Percentiles rank a stretch among this genome's conserved stretches.
Conservation (phyloP, 257 asterid genomes). For the Nicotiana knightiana region DNA sequence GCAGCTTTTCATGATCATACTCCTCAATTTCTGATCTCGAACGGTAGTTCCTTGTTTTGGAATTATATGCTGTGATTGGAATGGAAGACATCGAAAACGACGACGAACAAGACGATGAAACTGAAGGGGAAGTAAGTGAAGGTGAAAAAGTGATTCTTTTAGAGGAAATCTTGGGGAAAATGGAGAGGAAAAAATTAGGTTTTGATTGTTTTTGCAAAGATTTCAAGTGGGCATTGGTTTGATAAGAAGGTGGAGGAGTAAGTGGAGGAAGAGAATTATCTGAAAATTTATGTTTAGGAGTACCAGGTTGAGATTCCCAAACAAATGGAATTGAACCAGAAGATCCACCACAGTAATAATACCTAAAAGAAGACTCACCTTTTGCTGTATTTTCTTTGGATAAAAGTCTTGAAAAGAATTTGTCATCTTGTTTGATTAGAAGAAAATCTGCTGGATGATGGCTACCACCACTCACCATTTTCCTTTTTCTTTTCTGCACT, state of each 20-base stretch:
- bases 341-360: conserved; percentile 58
- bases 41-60: background rate
- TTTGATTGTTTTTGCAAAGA: conserved; percentile 22
- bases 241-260: conserved; percentile 74
- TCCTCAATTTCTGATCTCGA: conserved; percentile 25
- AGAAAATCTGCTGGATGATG: conserved; percentile 19
- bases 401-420: conserved; percentile 36
- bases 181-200: conserved; percentile 23
- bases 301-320: conserved; percentile 87
- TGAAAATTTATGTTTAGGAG: conserved; percentile 51
- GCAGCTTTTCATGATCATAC: conserved; percentile 6
- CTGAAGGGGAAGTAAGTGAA: conserved; percentile 11
- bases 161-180: conserved; percentile 18
- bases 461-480: conserved; percentile 22
- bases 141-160: conserved; percentile 17
- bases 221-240: conserved; percentile 9
- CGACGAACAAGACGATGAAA: conserved; percentile 25
- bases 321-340: conserved; percentile 58
- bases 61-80: conserved; percentile 11
- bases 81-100: conserved; percentile 36
- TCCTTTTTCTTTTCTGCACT: background rate
- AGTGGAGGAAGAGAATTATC: conserved; percentile 53
- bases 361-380: conserved; percentile 48
- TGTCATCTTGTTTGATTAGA: conserved; percentile 31
- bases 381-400: conserved; percentile 32